Evolutionary conservation across 2,329 filamentous ascomycete species (phyloP).

Genomic region (Ophiostoma triangulosporum): DNA sequence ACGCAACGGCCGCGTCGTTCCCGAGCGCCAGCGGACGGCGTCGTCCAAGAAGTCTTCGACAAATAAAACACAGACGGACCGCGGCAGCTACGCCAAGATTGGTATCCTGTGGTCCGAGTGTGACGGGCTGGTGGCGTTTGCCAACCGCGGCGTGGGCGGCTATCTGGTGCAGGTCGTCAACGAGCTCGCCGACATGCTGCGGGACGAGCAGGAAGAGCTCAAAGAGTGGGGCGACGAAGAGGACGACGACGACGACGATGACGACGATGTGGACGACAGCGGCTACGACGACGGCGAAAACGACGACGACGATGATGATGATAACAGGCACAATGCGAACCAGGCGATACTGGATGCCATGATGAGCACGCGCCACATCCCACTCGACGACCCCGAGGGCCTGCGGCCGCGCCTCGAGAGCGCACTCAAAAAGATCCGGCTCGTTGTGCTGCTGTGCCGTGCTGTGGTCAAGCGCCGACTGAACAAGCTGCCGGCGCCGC

Average conservation of each 20-base stretch:
- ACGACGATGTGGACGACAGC: constrained; percentile 27
- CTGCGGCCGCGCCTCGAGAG: constrained; percentile 53
- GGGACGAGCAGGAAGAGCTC: constrained; percentile 74
- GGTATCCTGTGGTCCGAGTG: constrained; percentile 76
- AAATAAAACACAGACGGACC: constrained; percentile 19
- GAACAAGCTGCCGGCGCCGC: constrained; percentile 38
- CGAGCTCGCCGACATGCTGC: constrained; percentile 59
- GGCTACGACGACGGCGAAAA: constrained; percentile 20
- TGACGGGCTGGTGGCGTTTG: constrained; percentile 54
- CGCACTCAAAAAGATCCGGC: constrained; percentile 50
- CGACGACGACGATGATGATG: constrained; percentile 12
- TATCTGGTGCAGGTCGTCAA: constrained; percentile 59
- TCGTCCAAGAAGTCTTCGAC: constrained; percentile 16
- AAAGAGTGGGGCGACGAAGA: constrained; percentile 75
- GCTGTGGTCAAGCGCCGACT: constrained; percentile 57
- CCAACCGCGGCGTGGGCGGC: constrained; percentile 53
- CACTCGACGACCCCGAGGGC: constrained; percentile 46
- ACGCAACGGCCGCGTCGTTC: constrained; percentile 39
- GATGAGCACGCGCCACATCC: constrained; percentile 51
- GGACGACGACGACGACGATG: constrained; percentile 40
- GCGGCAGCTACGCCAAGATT: constrained; percentile 49
- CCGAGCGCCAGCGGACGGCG: constrained; percentile 31
- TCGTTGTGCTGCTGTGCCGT: constrained; percentile 54
- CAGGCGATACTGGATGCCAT: constrained; percentile 54
- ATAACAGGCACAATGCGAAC: constrained; percentile 24